Percentiles rank a stretch among this genome's conserved stretches.
phyloP scores from a whole-genome alignment of 768 basidiomycete species.

The Xerocomellus intermedius region DNA sequence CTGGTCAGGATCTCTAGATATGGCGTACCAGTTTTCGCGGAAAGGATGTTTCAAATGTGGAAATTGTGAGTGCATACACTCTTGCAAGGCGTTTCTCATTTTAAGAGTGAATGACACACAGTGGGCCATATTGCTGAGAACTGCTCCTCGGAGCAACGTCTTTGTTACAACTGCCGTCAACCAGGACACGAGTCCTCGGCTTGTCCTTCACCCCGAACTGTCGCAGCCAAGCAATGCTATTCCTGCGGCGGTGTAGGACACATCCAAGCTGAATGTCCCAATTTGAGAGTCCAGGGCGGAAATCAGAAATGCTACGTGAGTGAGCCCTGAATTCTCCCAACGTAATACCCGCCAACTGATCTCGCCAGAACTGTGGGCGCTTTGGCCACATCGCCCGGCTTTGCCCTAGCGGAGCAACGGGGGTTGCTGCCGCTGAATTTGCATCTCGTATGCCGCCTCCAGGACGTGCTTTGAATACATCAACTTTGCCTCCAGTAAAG shows the following conservation, averaged over 20 bases:
- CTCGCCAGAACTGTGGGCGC: constrained; percentile 69
- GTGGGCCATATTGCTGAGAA: constrained; percentile 94
- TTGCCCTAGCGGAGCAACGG: constrained; percentile 54
- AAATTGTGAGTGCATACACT: constrained; percentile 60
- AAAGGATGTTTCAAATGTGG: constrained; percentile 95
- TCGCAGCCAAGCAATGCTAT: constrained; percentile 88
- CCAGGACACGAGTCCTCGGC: constrained; percentile 92
- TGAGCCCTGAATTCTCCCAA: constrained; percentile 2
- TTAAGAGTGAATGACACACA: constrained; percentile 31
- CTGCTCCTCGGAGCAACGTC: constrained; percentile 82
- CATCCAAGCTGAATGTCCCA: constrained; percentile 85
- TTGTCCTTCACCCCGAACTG: constrained; percentile 80
- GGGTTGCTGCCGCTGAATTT: constrained; percentile 45
- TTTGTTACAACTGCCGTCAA: constrained; percentile 94
- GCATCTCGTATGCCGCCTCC: constrained; percentile 70
- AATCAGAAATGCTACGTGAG: constrained; percentile 86
- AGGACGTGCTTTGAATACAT: constrained; percentile 71
- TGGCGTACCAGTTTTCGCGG: constrained; percentile 82
- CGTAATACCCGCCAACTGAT: constrained; percentile 4
- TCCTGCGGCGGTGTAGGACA: constrained; percentile 92
- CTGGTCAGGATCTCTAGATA: constrained; percentile 45
- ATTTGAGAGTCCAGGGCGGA: constrained; percentile 63
- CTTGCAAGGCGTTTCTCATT: constrained; percentile 11
- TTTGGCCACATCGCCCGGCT: constrained; percentile 79
- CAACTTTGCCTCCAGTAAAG: constrained; percentile 77